Conservation (phyloP, 345 rosid genomes). For the Mallotus nudiflorus region DNA sequence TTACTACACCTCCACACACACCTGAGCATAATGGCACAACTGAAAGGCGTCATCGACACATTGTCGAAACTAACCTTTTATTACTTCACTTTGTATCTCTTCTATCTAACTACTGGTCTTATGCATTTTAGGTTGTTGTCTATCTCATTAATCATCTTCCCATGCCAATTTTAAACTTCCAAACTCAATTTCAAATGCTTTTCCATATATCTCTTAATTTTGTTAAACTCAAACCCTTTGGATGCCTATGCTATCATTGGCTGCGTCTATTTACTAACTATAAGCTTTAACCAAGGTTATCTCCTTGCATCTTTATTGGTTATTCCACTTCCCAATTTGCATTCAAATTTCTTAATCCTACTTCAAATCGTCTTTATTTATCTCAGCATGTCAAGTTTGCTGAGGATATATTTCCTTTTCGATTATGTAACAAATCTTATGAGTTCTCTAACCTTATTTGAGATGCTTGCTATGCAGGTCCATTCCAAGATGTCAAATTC, state of each 20-base stretch:
- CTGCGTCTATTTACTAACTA: not conserved
- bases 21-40: not conserved
- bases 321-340: not conserved
- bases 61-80: not conserved
- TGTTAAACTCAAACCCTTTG: not conserved
- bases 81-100: not conserved
- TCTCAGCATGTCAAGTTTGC: not conserved
- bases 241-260: not conserved
- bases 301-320: not conserved
- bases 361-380: not conserved
- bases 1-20: not conserved
- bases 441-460: not conserved
- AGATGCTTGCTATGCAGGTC: not conserved
- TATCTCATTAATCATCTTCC: not conserved
- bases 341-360: no score
- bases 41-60: not conserved
- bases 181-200: not conserved
- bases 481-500: not conserved
- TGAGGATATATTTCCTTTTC: not conserved
- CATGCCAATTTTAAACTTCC: not conserved
- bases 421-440: not conserved
- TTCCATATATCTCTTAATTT: not conserved
- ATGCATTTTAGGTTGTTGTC: not conserved
- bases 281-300: not conserved
- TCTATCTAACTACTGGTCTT: not conserved